phyloP scores from a whole-genome alignment of 2,329 filamentous ascomycete species.

The Ascochyta pisi region DNA sequence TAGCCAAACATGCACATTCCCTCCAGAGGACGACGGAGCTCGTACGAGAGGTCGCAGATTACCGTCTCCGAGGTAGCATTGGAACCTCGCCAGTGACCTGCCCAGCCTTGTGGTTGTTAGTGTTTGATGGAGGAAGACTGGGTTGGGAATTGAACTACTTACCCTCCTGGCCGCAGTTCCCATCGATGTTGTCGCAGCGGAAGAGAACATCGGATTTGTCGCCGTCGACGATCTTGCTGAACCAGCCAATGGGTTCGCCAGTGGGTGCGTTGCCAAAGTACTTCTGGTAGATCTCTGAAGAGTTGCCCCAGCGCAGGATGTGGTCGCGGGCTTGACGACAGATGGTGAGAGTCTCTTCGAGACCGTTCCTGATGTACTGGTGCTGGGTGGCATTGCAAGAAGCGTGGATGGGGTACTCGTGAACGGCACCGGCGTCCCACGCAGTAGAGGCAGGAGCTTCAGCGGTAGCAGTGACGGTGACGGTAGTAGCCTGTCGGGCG shows the following conservation, averaged over 20 bases:
- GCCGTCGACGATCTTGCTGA: constrained; percentile 64
- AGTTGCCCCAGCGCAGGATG: constrained; percentile 63
- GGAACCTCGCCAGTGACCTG: constrained; percentile 70
- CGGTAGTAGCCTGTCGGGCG: constrained; percentile 29
- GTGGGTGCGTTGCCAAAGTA: constrained; percentile 70
- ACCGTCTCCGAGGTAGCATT: constrained; percentile 73
- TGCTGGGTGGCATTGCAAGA: constrained; percentile 71
- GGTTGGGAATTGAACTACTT: background rate
- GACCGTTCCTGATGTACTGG: constrained; percentile 61
- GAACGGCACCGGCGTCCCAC: constrained; percentile 50
- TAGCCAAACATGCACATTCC: constrained; percentile 69
- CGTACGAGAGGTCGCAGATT: constrained; percentile 70
- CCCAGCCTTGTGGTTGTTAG: constrained; percentile 60
- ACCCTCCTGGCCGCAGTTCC: constrained; percentile 61
- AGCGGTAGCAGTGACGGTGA: constrained; percentile 29
- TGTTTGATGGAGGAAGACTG: background rate
- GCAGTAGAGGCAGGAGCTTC: constrained; percentile 28
- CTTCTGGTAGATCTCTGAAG: constrained; percentile 66
- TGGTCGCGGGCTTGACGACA: constrained; percentile 69
- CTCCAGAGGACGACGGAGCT: constrained; percentile 62
- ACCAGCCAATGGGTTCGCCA: constrained; percentile 67
- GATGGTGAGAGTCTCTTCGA: constrained; percentile 65
- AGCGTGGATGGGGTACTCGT: constrained; percentile 62
- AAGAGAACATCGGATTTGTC: constrained; percentile 66
- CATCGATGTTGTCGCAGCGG: constrained; percentile 72